Evolutionary conservation across 225 moss, liverwort and hornwort species (phyloP), one percentile per base, ranked within the genome.

Genomic region (Marchantia paleacea): DNA sequence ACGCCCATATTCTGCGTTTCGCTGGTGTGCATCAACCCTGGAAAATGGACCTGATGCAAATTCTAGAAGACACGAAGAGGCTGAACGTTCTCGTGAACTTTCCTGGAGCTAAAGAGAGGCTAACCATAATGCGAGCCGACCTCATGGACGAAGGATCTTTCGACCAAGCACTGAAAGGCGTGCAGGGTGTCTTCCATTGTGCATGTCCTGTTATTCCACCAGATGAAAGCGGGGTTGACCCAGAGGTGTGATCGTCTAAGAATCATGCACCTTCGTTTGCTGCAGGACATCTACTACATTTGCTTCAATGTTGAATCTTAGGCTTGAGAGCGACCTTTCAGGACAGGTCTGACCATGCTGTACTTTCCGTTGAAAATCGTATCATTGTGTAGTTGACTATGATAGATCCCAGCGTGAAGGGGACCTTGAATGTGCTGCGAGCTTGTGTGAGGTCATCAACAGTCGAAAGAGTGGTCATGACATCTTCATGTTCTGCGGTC

Each of bases 171-270:
- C 85, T 93, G 82, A 71, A 84, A 67, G 97, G 93, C 47, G 97
- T 95, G 70, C 84, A 90, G 60, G 93, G 92, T 25, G 95, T 95
- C 48, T 97, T 97, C 79, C 97, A 97, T 83, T 91, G 91, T 60
- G 95, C 97, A 15, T 87, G 92, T 81, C 97, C 97, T 79, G 93
- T 97, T 65, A 7, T 92, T n/a, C 82, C 84, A 48, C 70, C 67
- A 39, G 85, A 87, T 81, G 85, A 88, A 78, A 85, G 79, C 52
- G 76, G 84, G 13, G 84, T 81, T 39, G 91, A 97, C 79, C 97
- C 94, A 30, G 79, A 93, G 85, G 97, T 91, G 76, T 8, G 62
- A 24, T 5, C 39, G 3, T 39, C 39, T 39, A 39, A 39, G 39
- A 65, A 65, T 9, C 65, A 4, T 28, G 7, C 25, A 24, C 26